Percentiles rank a stretch among this genome's conserved stretches.
Evolutionary conservation across 2,329 filamentous ascomycete species (phyloP).

Genomic region (Coniochaeta sp.): DNA sequence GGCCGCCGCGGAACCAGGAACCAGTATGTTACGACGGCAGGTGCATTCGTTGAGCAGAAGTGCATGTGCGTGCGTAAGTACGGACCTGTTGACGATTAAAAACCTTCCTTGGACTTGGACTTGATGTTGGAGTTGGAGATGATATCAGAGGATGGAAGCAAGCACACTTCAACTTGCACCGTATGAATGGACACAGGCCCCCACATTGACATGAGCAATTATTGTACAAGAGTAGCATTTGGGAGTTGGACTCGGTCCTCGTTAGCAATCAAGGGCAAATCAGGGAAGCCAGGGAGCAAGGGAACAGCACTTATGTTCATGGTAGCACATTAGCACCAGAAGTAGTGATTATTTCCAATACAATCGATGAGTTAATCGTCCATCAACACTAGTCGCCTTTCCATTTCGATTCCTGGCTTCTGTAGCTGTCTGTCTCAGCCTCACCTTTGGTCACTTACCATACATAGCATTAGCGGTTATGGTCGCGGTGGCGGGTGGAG

Average conservation of each 20-base stretch:
- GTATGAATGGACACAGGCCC: neutral
- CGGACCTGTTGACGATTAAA: neutral
- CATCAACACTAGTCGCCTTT: too few relatives aligned
- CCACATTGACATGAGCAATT: neutral
- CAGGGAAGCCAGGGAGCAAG: neutral
- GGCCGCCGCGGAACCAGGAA: conserved; percentile 3
- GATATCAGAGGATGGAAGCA: neutral
- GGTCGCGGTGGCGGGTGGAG: neutral
- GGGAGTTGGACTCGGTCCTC: neutral
- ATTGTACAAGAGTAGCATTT: neutral
- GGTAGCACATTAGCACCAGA: neutral
- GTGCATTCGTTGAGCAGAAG: neutral
- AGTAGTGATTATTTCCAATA: neutral
- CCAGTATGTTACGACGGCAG: neutral
- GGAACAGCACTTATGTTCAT: neutral
- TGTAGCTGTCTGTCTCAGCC: too few relatives aligned
- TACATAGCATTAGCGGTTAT: too few relatives aligned
- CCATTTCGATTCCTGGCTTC: too few relatives aligned
- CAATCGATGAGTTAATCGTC: neutral
- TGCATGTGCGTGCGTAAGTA: neutral
- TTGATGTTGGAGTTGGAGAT: neutral
- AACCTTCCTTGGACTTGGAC: neutral
- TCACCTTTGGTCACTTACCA: too few relatives aligned
- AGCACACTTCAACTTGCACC: neutral
- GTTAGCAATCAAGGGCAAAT: neutral